Evolutionary conservation across 75 land plant species (phyloP), one percentile per base, ranked within the genome.

Genomic region (Isoetes taiwanensis): DNA sequence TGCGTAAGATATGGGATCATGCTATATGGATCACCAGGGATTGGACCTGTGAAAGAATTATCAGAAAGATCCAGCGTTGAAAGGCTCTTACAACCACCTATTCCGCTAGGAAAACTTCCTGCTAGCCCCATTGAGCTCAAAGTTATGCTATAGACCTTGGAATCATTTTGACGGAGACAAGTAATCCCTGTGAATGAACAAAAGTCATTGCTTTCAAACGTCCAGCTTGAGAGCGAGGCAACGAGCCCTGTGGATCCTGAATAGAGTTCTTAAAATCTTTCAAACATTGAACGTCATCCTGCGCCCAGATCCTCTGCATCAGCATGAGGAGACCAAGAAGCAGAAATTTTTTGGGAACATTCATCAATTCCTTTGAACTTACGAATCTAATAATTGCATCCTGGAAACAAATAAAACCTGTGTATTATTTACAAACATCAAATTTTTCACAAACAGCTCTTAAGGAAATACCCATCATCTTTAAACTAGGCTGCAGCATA

Each of bases 111-210:
- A 35, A 78, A 78, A 2, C 34, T 10, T 0, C 81, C 81, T 16
- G 53, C 17, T 2, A 78, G 68, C 4, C 72, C 74, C 57, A 67
- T 59, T 32, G 39, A 32, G 12, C 56, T 26, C 9, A 78, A 71
- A 27, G 48, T 54, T 20, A 78, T 25, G 28, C 63, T 71, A 50
- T 73, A 14, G 28, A 84, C 43, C 11, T 80, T 67, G 42, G 69
- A 72, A 29, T 82, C 96, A 25, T 76, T 64, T 17, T 61, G 52
- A 57, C 79, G 83, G 76, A 83, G 80, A 59, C 90, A 89, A 1
- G 72, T 69, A 2, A 84, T 73, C 32, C 96, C 96, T 14, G 17
- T 37, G 58, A 86, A 89, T 0, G 50, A 59, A 56, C 90, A 89
- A 28, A 85, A 72, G n/a, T n/a, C n/a, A n/a, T n/a, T n/a, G n/a